Evolutionary conservation across 176 grass and related monocot genomes (phyloP).

Genomic region (Paspalum vaginatum): DNA sequence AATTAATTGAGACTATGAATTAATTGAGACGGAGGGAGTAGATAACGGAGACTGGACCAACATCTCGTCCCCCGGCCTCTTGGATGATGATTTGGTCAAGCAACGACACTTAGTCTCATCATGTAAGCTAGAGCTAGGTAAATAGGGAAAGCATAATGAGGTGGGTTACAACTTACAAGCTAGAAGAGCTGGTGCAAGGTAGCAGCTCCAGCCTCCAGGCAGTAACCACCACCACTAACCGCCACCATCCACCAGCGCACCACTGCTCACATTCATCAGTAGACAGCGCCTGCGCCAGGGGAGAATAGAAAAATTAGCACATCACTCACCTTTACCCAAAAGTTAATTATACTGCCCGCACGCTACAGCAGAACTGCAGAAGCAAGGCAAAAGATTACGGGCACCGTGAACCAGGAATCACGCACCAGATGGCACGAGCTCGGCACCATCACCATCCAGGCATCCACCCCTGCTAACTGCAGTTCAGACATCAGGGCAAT

Average conservation of each 20-base stretch:
- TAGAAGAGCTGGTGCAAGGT: constrained; percentile 26
- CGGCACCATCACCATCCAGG: constrained; percentile 9
- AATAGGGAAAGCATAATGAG: constrained; percentile 42
- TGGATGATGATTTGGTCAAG: not conserved
- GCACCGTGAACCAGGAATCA: constrained; percentile 27
- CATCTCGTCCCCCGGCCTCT: not conserved
- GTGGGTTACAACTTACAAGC: constrained; percentile 43
- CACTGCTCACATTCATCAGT: not conserved
- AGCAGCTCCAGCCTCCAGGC: not conserved
- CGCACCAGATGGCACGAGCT: constrained; percentile 38
- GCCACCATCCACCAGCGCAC: not conserved
- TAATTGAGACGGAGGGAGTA: too few species aligned
- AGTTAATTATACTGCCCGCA: constrained; percentile 42
- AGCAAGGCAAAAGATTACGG: constrained; percentile 24
- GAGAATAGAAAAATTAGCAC: constrained; percentile 47
- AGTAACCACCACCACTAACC: constrained; percentile 12
- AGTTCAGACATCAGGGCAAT: constrained; percentile 4
- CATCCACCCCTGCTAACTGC: constrained; percentile 9
- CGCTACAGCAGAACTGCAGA: constrained; percentile 42
- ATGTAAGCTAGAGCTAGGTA: constrained; percentile 33
- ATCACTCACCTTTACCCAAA: not conserved
- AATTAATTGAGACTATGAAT: too few species aligned
- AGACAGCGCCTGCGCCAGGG: constrained; percentile 33
- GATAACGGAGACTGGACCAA: not conserved
- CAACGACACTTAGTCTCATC: constrained; percentile 3